phyloP scores from a whole-genome alignment of 208 protist genomes.

The Herpetomonas samuelpessoai region DNA sequence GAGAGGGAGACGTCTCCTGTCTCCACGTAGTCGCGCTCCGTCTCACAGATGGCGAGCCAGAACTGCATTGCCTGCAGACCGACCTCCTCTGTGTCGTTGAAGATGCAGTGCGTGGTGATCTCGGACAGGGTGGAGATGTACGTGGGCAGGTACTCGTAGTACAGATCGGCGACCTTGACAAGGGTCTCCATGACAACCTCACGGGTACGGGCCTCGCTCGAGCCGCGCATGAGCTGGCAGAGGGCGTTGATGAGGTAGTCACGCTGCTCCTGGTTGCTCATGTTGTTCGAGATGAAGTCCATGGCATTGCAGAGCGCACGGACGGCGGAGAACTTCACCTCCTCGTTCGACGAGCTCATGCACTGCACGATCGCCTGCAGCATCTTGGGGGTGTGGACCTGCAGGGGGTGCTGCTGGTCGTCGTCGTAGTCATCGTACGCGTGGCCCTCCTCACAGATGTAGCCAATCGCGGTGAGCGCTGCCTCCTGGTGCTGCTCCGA shows the following conservation, averaged over 20 bases:
- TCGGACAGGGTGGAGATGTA: constrained; percentile 91
- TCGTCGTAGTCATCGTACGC: constrained; percentile 33
- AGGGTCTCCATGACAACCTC: constrained; percentile 92
- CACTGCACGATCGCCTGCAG: constrained; percentile 90
- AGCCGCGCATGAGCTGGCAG: constrained; percentile 55
- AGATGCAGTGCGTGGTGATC: constrained; percentile 90
- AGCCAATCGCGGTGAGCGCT: constrained; percentile 95
- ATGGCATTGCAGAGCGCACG: constrained; percentile 95
- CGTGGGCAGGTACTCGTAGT: constrained; percentile 92
- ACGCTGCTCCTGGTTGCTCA: constrained; percentile 90
- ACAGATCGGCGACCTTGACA: constrained; percentile 94
- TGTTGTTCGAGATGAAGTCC: constrained; percentile 95
- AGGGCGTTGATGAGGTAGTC: constrained; percentile 91
- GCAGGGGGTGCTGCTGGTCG: constrained; percentile 51
- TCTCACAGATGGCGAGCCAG: constrained; percentile 97
- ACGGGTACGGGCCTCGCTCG: constrained; percentile 52
- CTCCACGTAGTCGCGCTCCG: constrained; percentile 86
- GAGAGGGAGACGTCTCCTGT: constrained; percentile 38
- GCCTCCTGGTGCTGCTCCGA: constrained; percentile 86
- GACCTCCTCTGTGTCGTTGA: constrained; percentile 89
- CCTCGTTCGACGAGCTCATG: constrained; percentile 75
- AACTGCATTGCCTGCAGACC: constrained; percentile 96
- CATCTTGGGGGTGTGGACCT: constrained; percentile 80
- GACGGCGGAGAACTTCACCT: constrained; percentile 89
- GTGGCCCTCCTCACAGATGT: constrained; percentile 96